Evolutionary conservation across 2,329 filamentous ascomycete genomes (phyloP).

Genomic region (Pseudogymnoascus sp.): DNA sequence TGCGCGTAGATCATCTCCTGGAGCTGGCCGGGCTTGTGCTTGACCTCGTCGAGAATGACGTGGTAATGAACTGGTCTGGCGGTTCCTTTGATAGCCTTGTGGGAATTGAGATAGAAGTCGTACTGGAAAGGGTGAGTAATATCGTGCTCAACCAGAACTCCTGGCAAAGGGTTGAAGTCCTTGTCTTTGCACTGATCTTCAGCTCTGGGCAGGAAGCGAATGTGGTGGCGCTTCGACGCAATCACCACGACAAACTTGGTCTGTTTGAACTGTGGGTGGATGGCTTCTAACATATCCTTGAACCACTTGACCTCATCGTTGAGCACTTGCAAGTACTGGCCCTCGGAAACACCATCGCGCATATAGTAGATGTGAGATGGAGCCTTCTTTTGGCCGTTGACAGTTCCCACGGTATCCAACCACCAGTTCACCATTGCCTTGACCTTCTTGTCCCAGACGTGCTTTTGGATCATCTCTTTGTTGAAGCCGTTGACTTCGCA

Average conservation of each 20-base stretch:
- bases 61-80: conserved; percentile 89
- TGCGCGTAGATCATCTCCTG: conserved; percentile 91
- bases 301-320: conserved; percentile 57
- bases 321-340: conserved; percentile 74
- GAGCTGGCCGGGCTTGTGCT: conserved; percentile 58
- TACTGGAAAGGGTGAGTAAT: conserved; percentile 88
- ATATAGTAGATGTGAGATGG: conserved; percentile 83
- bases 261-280: conserved; percentile 10
- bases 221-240: conserved; percentile 88
- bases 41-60: conserved; percentile 75
- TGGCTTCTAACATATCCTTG: conserved; percentile 51
- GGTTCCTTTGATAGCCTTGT: conserved; percentile 85
- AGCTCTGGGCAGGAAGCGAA: conserved; percentile 69
- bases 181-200: conserved; percentile 51
- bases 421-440: conserved; percentile 61
- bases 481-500: conserved; percentile 79
- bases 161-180: conserved; percentile 77
- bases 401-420: conserved; percentile 38
- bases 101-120: conserved; percentile 71
- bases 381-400: conserved; percentile 41
- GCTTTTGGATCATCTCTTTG: conserved; percentile 60
- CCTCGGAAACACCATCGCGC: conserved; percentile 85
- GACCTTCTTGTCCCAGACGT: conserved; percentile 48
- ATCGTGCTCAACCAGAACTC: conserved; percentile 79
- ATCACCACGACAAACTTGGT: conserved; percentile 75